phyloP scores from a whole-genome alignment of 352 stramenopile species.

The Globisporangium spinosum region DNA sequence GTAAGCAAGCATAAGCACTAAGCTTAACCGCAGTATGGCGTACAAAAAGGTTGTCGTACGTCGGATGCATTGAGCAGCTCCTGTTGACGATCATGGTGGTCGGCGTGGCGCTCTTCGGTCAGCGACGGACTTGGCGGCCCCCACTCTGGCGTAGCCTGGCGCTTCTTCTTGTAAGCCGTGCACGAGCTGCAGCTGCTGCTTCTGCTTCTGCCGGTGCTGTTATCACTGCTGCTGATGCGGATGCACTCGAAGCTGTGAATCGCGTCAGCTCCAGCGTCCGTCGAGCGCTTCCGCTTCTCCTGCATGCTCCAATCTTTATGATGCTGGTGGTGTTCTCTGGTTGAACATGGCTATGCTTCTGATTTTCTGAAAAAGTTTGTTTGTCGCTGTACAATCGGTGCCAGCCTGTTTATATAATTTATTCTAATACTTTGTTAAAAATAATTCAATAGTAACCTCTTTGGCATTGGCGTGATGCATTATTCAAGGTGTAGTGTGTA shows the following conservation, averaged over 20 bases:
- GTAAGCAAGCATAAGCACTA: background rate
- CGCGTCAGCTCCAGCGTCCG: background rate
- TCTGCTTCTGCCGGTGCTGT: too few relatives aligned
- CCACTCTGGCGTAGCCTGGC: background rate
- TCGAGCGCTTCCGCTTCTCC: constrained; percentile 2
- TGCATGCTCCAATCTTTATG: background rate
- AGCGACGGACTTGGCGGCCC: background rate
- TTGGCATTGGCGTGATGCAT: too few relatives aligned
- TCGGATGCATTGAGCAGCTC: background rate
- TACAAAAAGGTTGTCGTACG: background rate
- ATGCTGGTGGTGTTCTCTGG: background rate
- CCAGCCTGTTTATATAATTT: too few relatives aligned
- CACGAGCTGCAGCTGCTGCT: too few relatives aligned
- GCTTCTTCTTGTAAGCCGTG: background rate
- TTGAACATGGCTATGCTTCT: constrained; percentile 4
- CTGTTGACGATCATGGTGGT: background rate
- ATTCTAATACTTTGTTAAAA: too few relatives aligned
- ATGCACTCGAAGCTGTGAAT: background rate
- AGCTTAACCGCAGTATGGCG: too few relatives aligned
- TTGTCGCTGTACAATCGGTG: background rate
- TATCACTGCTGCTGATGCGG: background rate
- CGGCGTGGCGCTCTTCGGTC: background rate
- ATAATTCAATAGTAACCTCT: too few relatives aligned
- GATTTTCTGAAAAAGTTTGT: background rate
- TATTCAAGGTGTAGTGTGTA: too few relatives aligned